Evolutionary conservation across 257 asterid genomes (phyloP).

Genomic region (Solanum medicagineum): DNA sequence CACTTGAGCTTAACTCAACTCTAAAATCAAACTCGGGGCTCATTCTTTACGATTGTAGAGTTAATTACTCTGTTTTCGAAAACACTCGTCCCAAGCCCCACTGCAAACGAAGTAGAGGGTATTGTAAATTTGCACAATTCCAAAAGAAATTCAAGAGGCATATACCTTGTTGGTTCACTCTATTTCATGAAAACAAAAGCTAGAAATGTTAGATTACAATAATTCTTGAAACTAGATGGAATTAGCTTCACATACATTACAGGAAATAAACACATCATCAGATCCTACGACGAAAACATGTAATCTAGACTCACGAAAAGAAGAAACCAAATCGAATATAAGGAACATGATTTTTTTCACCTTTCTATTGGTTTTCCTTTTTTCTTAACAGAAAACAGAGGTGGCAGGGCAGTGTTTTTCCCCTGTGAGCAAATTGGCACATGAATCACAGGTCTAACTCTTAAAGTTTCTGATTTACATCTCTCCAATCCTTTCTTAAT

Average conservation of each 20-base stretch:
- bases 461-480: slow-evolving; percentile 36
- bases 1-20: not conserved
- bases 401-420: slow-evolving; percentile 45
- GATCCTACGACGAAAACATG: not conserved
- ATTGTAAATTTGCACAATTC: not conserved
- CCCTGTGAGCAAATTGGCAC: slow-evolving; percentile 56
- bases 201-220: not conserved
- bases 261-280: not conserved
- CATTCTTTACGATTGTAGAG: not conserved
- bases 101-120: not conserved
- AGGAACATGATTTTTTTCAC: not conserved
- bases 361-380: slow-evolving; percentile 31
- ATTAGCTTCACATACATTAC: not conserved
- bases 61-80: not conserved
- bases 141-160: not conserved
- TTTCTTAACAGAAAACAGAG: slow-evolving; percentile 48
- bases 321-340: not conserved
- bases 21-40: too few relatives aligned
- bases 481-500: slow-evolving; percentile 59
- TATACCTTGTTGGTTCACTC: not conserved
- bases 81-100: too few relatives aligned
- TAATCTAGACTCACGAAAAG: not conserved
- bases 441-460: slow-evolving; percentile 62
- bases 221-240: not conserved
- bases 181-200: not conserved